Evolutionary conservation across 2,329 filamentous ascomycete genomes (phyloP), one percentile per base, ranked within the genome.

Genomic region (Verticillium klebahnii): DNA sequence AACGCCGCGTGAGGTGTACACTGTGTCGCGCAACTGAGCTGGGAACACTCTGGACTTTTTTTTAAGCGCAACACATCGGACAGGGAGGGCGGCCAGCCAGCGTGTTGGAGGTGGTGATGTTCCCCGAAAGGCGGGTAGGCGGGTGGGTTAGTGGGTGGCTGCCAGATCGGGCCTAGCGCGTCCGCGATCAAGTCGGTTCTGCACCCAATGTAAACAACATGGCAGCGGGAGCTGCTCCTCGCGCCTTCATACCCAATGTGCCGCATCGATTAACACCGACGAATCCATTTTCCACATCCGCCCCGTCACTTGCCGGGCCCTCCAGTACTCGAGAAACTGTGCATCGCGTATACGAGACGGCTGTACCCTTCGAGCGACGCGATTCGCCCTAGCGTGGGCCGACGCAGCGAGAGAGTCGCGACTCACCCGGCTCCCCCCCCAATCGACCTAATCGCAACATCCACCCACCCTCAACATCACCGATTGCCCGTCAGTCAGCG

Each of bases 121-220:
- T 14, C 14, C 34, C 29, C 5, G 29, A 29, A 29, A 29, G 29
- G 29, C 29, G 29, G 29, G 29, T 29, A 29, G 29, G 29, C 4
- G 29, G 29, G 29, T 36, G 14, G 34, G 34, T 36, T 9, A 4
- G 34, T 36, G 34, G 34, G 14, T 14, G 34, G 4, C 29, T 64
- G 58, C 66, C 66, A 0, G 58, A 67, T 63, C n/a, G 0, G 62
- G 68, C 34, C 62, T 71, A 71, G 69, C 63, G 62, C 36, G 1
- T 8, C 8, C 15, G n/a, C 32, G 14, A 57, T 15, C 34, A 37
- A 52, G 14, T 3, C 11, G 32, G n/a, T 56, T 61, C 58, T 39
- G 62, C 56, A 58, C 63, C 65, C 61, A 39, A 64, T 65, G 66
- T 67, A 67, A 67, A 67, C 65, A 67, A 65, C 61, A 59, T 61